phyloP scores from a whole-genome alignment of 495 filamentous ascomycete species.

The Xylaria nigripes region DNA sequence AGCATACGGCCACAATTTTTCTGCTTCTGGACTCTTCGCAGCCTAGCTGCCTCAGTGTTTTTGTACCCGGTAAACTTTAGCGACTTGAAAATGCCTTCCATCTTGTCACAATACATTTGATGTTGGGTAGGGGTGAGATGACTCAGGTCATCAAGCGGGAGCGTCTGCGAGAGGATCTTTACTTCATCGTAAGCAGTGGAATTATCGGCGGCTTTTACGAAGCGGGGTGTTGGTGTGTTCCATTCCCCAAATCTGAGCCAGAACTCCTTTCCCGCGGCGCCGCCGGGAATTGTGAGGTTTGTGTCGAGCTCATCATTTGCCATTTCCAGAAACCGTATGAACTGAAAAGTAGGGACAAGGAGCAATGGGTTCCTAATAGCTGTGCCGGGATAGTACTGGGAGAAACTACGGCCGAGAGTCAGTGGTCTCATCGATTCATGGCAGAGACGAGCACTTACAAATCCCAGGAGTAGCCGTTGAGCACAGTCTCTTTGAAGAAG shows the following conservation, averaged over 20 bases:
- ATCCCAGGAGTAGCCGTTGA: constrained; percentile 54
- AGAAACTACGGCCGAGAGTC: constrained; percentile 47
- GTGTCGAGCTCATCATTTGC: constrained; percentile 48
- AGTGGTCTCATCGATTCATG: neutral
- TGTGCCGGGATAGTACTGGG: constrained; percentile 46
- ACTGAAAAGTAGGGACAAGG: constrained; percentile 56
- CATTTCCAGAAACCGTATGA: constrained; percentile 47
- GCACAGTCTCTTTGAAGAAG: constrained; percentile 52
- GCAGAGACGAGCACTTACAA: constrained; percentile 52
- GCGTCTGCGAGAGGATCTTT: neutral
- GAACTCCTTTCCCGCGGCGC: constrained; percentile 40
- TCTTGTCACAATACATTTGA: constrained; percentile 14
- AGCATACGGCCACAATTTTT: constrained; percentile 40
- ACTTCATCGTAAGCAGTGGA: constrained; percentile 27
- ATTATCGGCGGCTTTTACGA: constrained; percentile 48
- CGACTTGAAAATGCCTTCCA: constrained; percentile 17
- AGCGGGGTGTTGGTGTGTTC: constrained; percentile 53
- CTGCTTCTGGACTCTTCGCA: constrained; percentile 38
- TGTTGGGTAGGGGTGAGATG: constrained; percentile 5
- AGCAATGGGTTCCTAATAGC: constrained; percentile 44
- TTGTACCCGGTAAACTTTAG: constrained; percentile 39
- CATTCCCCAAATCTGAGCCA: constrained; percentile 47
- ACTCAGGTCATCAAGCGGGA: constrained; percentile 11
- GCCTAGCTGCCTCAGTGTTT: constrained; percentile 10
- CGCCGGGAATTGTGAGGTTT: constrained; percentile 43